Percentiles rank a stretch among this genome's conserved stretches.
phyloP scores from a whole-genome alignment of 192 early-diverging fungal genomes.

The Podila horticola region DNA sequence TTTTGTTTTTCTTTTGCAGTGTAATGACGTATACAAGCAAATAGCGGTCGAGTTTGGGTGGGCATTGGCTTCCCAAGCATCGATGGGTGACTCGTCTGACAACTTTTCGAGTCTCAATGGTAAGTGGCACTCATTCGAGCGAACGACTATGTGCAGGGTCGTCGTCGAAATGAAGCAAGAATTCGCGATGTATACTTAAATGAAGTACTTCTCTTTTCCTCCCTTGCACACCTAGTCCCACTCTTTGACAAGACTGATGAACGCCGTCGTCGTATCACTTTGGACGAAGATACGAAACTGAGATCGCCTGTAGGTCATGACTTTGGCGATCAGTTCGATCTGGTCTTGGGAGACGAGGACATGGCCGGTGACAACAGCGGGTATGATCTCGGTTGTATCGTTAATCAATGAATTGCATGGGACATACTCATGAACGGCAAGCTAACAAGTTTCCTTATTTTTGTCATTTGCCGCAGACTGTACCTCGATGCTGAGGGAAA shows the following conservation, averaged over 20 bases:
- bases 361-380: constrained; percentile 22
- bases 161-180: neutral
- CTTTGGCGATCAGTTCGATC: neutral
- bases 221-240: neutral
- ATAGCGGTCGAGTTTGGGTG: constrained; percentile 43
- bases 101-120: neutral
- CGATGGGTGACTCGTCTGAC: constrained; percentile 1
- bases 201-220: neutral
- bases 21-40: neutral
- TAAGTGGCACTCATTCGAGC: neutral
- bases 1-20: neutral
- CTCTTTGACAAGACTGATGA: neutral
- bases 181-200: neutral
- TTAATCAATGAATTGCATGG: neutral
- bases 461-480: constrained; percentile 2
- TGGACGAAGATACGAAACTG: constrained; percentile 12
- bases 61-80: neutral
- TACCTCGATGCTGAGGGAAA: constrained; percentile 40
- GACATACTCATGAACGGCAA: too few relatives aligned
- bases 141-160: too few relatives aligned
- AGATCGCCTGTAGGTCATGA: neutral
- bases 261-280: constrained; percentile 24
- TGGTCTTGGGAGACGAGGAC: constrained; percentile 7
- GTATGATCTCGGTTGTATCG: neutral
- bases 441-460: neutral